phyloP scores from a whole-genome alignment of 495 filamentous ascomycete genomes.

The Tuber umbilicatum region DNA sequence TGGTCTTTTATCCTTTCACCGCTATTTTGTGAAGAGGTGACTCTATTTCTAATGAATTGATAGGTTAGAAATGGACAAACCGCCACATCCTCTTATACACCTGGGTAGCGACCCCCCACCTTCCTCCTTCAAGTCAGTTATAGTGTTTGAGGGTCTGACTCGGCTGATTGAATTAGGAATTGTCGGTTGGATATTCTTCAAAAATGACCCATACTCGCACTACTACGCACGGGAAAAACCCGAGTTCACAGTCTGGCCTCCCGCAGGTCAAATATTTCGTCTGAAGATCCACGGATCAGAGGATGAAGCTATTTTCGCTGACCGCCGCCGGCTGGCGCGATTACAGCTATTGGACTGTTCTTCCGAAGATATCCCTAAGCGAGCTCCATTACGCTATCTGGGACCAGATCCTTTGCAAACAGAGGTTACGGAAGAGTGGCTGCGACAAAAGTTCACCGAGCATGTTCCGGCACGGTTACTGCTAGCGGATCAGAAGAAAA shows the following conservation, averaged over 20 bases:
- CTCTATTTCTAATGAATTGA: slow-evolving; percentile 7
- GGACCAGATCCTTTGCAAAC: slow-evolving; percentile 85
- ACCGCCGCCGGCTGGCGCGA: slow-evolving; percentile 66
- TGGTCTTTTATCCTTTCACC: slow-evolving; percentile 51
- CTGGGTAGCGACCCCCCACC: slow-evolving; percentile 63
- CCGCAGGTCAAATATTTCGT: slow-evolving; percentile 81
- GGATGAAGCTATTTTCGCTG: slow-evolving; percentile 75
- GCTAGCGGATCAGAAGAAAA: slow-evolving; percentile 77
- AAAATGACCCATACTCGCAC: slow-evolving; percentile 65
- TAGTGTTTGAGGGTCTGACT: neutral
- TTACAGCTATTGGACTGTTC: slow-evolving; percentile 72
- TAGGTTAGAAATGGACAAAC: slow-evolving; percentile 48
- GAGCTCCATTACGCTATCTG: slow-evolving; percentile 72
- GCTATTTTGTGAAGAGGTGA: neutral
- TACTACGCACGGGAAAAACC: slow-evolving; percentile 63
- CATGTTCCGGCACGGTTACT: slow-evolving; percentile 83
- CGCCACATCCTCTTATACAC: slow-evolving; percentile 87
- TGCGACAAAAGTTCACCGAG: slow-evolving; percentile 59
- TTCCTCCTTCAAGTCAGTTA: neutral
- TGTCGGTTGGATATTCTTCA: slow-evolving; percentile 78
- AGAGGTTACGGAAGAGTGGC: slow-evolving; percentile 63
- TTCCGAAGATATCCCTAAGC: slow-evolving; percentile 52
- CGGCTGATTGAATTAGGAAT: slow-evolving; percentile 20
- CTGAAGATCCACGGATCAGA: slow-evolving; percentile 57
- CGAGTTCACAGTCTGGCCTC: slow-evolving; percentile 65